Percentiles rank a stretch among this genome's conserved stretches.
Evolutionary conservation across 768 basidiomycete species (phyloP).

Genomic region (Mycena haematopus): DNA sequence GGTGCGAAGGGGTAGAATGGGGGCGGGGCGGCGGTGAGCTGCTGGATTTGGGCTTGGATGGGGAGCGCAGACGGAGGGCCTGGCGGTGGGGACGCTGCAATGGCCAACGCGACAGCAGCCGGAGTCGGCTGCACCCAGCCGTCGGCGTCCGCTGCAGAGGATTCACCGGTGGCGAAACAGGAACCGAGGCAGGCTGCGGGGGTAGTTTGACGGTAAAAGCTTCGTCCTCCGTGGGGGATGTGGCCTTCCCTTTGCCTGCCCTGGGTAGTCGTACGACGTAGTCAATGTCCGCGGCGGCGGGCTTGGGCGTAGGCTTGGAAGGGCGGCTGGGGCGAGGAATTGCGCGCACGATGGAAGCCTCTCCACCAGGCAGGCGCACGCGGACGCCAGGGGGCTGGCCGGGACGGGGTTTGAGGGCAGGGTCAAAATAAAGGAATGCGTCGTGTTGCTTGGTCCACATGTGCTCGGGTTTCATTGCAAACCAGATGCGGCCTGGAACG

Average conservation of each 20-base stretch:
- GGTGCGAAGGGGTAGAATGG: constrained; percentile 16
- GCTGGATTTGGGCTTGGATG: not conserved
- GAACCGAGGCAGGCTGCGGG: not conserved
- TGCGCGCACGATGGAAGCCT: constrained; percentile 51
- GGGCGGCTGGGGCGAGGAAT: constrained; percentile 27
- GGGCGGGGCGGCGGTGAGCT: not conserved
- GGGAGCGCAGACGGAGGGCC: constrained; percentile 7
- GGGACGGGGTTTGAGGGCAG: constrained; percentile 60
- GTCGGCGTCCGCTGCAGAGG: constrained; percentile 26
- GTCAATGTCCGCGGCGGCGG: constrained; percentile 17
- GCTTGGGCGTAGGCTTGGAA: constrained; percentile 30
- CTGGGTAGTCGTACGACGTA: constrained; percentile 26
- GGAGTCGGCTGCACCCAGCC: constrained; percentile 30
- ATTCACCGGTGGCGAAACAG: not conserved
- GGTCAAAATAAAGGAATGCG: constrained; percentile 71
- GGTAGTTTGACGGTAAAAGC: constrained; percentile 24
- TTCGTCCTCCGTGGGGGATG: not conserved
- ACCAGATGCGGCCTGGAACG: constrained; percentile 63
- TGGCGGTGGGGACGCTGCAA: constrained; percentile 16
- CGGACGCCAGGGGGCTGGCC: constrained; percentile 62
- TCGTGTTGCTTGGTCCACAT: constrained; percentile 88
- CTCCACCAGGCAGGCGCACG: constrained; percentile 66
- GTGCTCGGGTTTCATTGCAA: constrained; percentile 76
- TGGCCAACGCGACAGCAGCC: constrained; percentile 20
- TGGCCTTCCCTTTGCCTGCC: constrained; percentile 14